Base-by-base conservation (phyloP, 805 yeast species). In the Barnettozyma salicaria region DNA sequence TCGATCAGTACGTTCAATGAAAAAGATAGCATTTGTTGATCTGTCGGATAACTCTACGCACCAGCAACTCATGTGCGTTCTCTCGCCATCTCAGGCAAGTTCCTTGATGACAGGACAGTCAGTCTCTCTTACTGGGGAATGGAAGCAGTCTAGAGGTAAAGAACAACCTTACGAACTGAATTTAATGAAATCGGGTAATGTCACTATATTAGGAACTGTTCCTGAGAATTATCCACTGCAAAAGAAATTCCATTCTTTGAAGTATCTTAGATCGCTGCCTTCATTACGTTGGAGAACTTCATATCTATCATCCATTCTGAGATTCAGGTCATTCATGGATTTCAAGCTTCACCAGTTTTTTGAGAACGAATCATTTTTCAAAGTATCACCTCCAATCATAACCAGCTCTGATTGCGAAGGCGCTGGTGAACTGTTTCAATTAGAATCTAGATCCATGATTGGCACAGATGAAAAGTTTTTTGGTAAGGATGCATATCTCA, bases 371-470 rank as follows among this genome's bases (percentile, higher is more conserved):
- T 71, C 71, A 11, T 87, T 85, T 47, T 60, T 68, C 11, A 89
- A 86, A 61, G 87, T 85, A 0, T 67, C 78, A 19, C 95, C 97
- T 4, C 98, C 99, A 7, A 50, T 90, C 10, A 62, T 90, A 17
- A 92, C 98, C 0, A 68, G 85, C 9, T 76, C 94, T 1, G 98
- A 92, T 57, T 90, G 97, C 56, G 99, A 92, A 62, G 97, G 98
- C 13, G 97, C 95, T 4, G 97, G 97, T 5, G 97, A 92, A 55
- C 74, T 84, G 43, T 92, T 92, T 47, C 63, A 61, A 31, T 61
- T 89, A 9, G 68, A 65, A 30, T 60, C 67, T 2, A 65, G 50
- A 34, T 32, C 49, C 3, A 22, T 46, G 6, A 6, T 44, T 11
- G 43, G 42, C 11, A 31, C 36, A 3, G 40, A 39, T 6, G 42